Base-by-base conservation (phyloP, 257 asterid species). In the Lycium ferocissimum region DNA sequence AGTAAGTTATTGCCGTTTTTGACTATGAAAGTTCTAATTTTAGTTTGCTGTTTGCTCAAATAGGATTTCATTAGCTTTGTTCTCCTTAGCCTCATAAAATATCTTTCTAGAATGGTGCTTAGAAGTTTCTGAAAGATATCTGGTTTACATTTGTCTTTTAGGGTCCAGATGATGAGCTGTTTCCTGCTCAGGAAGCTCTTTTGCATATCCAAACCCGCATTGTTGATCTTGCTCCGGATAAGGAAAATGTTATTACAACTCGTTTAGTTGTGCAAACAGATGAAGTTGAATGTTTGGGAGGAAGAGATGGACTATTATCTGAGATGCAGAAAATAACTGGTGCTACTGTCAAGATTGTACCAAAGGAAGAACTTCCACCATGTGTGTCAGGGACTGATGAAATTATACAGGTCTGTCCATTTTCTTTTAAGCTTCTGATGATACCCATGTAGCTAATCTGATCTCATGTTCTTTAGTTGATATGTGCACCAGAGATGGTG, bases 111-210 rank as follows among this genome's bases (percentile, higher is more conserved):
- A 35, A 13, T 3, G 22, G 5, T 45, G 70, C 78, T 43, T 37
- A 63, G 10, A 57, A 71, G 58, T n/a, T 8, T 63, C 69, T 80
- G 72, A 84, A 83, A 58, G 82, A 49, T 84, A 88, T 88, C 84
- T 85, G 81, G 84, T 84, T 85, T 88, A 82, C 61, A 7, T 86
- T 76, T 84, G 63, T 87, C 71, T 69, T 79, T 54, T 87, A 96
- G 98, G 99, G 97, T 80, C 99, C 98, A 67, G 97, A 96, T 57
- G 98, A 96, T 88, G 98, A 92, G 89, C 85, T 95, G 88, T 96
- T 96, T 92, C 99, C 98, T 89, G 97, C 98, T 85, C 99, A 95
- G 94, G 99, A 96, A 92, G 99, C 99, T 53, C 89, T 96, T 91
- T 84, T 95, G 91, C 99, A 96, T 89, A 95, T 96, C 73, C 98